Conservation (phyloP, 2,329 filamentous ascomycete species). For the Trichoderma atroviride region DNA sequence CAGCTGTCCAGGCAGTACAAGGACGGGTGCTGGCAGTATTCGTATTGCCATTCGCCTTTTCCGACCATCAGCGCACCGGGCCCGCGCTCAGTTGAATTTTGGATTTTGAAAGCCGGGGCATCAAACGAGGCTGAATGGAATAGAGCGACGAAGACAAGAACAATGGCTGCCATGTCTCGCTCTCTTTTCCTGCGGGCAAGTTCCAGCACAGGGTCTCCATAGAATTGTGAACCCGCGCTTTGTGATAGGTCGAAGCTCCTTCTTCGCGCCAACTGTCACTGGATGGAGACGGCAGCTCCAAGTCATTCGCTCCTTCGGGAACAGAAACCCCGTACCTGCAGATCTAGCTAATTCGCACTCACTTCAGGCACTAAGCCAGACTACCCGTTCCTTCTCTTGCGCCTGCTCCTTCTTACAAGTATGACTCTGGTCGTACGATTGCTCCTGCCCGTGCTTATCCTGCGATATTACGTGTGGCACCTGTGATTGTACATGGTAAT, state of each 20-base stretch:
- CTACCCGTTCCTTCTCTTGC: neutral
- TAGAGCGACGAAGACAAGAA: neutral
- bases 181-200: neutral
- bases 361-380: neutral
- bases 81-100: neutral
- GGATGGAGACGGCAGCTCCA: neutral
- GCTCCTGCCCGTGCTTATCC: neutral
- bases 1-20: neutral
- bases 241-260: conserved; percentile 7
- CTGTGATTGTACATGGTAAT: no score
- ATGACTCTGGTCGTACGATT: neutral
- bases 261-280: neutral
- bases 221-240: neutral
- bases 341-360: neutral
- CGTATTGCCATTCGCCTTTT: neutral
- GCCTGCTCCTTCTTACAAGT: neutral
- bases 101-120: neutral
- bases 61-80: neutral
- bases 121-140: neutral
- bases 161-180: neutral
- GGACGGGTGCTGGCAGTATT: neutral
- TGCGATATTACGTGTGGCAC: neutral
- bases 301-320: conserved; percentile 6
- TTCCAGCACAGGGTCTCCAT: neutral
- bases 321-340: conserved; percentile 15